Base-by-base conservation (phyloP, 148 eudicot genomes). In the Camellia sinensis region DNA sequence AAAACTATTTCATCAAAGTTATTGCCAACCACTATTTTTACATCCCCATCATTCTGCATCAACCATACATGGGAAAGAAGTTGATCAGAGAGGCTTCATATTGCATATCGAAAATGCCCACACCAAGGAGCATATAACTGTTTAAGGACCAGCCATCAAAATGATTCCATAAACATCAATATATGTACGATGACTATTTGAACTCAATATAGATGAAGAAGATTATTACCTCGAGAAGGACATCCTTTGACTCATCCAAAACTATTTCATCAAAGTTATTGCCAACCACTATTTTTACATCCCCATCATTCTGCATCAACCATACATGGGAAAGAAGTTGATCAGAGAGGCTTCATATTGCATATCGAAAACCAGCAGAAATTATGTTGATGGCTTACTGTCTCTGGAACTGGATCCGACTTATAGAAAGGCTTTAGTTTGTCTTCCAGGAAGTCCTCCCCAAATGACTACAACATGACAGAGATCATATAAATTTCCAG, bases 341-440 rank as follows among this genome's bases (percentile, higher is more conserved):
- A 67, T 79, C 12, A 56, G 46, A 56, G 46, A 53, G 37, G 12
- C 67, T 19, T 74, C 62, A 15, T 12, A 59, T 53, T 54, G 17
- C 44, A 78, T 56, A 59, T 72, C 37, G 54, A 68, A 21, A 45
- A 50, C 10, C 13, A 19, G 57, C 3, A 29, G 37, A 46, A 60
- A 56, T 17, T 62, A 46, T 72, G 56, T 9, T 41, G 40, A 56
- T 5, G 43, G 80, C 95, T 92, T 72, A 95, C 98, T 46, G 76
- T 89, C 86, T 91, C 95, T 21, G 98, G 98, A 79, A 95, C 73
- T 57, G 98, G 98, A 79, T 92, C 97, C 3, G 98, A 95, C 85
- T 91, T 95, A 82, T 90, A 89, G 85, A 92, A 89, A 60, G 97
- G 97, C 78, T 93, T 91, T 57, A 95, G 92, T 80, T 85, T 93